Base-by-base conservation (phyloP, 2,329 filamentous ascomycete species). In the Huntiella omanensis region DNA sequence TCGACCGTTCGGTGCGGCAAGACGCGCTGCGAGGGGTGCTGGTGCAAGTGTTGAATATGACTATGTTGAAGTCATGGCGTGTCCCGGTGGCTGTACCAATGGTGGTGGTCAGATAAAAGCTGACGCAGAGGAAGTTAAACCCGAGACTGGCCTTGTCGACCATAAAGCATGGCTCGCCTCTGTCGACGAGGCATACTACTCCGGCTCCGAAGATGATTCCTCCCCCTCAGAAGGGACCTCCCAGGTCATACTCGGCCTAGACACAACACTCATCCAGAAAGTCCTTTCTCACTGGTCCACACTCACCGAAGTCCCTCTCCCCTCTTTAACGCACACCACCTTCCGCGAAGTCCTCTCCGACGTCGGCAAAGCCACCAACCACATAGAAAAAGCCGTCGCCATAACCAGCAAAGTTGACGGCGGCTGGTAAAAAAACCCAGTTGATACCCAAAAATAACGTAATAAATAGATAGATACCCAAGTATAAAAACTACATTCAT, bases 61-160 rank as follows among this genome's bases (percentile, higher is more conserved):
- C n/a, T 96, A 93, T 61, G 83, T 96, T 22, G 91, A 98, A 63
- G 91, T 98, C 49, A 98, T 98, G 91, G 91, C 91, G 11, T 98
- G 91, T 60, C 91, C 91, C 0, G 91, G 91, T n/a, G 91, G 91
- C 3, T 98, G 91, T 64, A 98, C 91, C 46, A 98, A 98, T 55
- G 91, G 91, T 2, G 91, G 91, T 34, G 91, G 91, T 1, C 91
- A 98, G 65, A 79, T 98, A 58, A 94, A 94, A 58, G 75, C 84
- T 19, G 83, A 85, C 45, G 91, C 96, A 58, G 75, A 82, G 5
- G 64, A 75, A 10, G 62, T 79, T 7, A 28, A 50, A 34, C 44
- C 45, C 5, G 35, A 8, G 5, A n/a, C 32, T 17, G 80, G 81
- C 0, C 75, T 79, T 3, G 74, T 78, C 51, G 83, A 87, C 62